Evolutionary conservation across 306 rosid species (phyloP).

Genomic region (Rubus parviflorus): DNA sequence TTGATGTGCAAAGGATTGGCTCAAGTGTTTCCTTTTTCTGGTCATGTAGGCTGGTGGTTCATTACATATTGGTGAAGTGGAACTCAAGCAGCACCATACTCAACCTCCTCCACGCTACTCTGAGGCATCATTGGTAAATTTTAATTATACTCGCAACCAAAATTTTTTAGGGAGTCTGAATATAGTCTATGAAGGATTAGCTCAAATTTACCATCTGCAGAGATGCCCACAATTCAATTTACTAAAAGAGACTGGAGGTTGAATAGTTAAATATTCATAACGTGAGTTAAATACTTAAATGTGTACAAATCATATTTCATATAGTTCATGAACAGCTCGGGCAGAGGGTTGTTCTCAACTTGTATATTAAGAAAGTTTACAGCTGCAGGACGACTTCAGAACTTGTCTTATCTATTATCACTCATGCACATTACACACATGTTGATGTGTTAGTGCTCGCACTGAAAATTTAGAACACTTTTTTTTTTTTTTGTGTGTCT

Average conservation of each 20-base stretch:
- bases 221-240: background rate
- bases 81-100: conserved; percentile 68
- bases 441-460: background rate
- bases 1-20: background rate
- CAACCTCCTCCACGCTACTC: conserved; percentile 87
- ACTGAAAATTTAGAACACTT: background rate
- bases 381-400: background rate
- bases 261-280: background rate
- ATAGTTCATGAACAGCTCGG: background rate
- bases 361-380: background rate
- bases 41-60: conserved; percentile 57
- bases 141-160: background rate
- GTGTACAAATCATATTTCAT: background rate
- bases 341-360: background rate
- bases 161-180: background rate
- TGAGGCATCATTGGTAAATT: conserved; percentile 80
- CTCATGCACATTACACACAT: background rate
- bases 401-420: background rate
- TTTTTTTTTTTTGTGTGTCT: conserved; percentile 5
- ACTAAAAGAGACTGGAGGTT: background rate
- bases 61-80: conserved; percentile 49
- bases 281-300: background rate
- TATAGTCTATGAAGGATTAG: background rate
- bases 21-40: background rate
- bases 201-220: background rate